Evolutionary conservation across 495 filamentous ascomycete species (phyloP).

Genomic region (Pseudevernia furfuracea): DNA sequence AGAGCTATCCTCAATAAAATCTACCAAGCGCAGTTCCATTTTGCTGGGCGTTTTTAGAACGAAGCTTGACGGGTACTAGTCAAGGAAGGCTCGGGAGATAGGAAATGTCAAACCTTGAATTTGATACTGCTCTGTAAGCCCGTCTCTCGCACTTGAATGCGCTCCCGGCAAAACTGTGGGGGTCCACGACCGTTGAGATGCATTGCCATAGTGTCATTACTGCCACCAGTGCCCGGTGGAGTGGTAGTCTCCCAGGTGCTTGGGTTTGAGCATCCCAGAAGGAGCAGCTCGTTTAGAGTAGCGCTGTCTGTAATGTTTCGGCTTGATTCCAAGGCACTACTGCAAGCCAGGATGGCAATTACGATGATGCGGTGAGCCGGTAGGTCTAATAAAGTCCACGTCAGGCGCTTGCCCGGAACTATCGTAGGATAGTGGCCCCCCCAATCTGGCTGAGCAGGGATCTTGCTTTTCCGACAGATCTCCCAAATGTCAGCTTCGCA

Average conservation of each 20-base stretch:
- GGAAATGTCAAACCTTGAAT: background rate
- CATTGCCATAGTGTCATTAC: background rate
- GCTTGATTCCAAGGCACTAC: background rate
- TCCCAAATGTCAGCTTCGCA: background rate
- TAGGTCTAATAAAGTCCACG: background rate
- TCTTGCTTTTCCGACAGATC: background rate
- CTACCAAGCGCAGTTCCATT: background rate
- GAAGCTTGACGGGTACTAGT: background rate
- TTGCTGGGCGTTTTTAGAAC: background rate
- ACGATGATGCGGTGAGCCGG: background rate
- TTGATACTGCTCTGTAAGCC: background rate
- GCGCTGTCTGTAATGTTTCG: background rate
- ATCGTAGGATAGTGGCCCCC: background rate
- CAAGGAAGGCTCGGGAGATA: background rate
- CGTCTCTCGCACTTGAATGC: background rate
- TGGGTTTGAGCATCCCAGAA: background rate
- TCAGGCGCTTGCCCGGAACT: background rate
- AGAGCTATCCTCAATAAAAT: background rate
- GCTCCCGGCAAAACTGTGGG: background rate
- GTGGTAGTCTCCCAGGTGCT: background rate
- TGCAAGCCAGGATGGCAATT: background rate
- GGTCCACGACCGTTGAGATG: background rate
- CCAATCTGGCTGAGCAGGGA: slow-evolving; percentile 1
- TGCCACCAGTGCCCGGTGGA: background rate
- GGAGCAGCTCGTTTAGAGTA: background rate